Evolutionary conservation across 371 early-diverging fungal species (phyloP).

Genomic region (Neoconidiobolus thromboides): DNA sequence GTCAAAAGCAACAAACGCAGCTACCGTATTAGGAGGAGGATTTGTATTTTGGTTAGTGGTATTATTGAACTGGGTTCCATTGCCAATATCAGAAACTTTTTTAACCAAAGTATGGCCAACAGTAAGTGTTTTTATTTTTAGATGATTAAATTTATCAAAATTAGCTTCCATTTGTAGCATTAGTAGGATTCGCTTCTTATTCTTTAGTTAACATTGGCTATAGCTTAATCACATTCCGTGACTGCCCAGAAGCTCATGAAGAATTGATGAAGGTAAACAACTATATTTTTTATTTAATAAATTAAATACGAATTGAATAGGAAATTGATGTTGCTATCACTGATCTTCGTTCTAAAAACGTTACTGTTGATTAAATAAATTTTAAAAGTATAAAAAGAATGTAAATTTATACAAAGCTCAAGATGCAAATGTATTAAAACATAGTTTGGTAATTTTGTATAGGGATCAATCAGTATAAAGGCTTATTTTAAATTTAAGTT

Average conservation of each 20-base stretch:
- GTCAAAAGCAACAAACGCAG: slow-evolving; percentile 42
- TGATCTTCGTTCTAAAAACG: neutral
- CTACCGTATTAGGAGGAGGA: slow-evolving; percentile 16
- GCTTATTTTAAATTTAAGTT: too few relatives aligned
- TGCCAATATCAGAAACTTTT: neutral
- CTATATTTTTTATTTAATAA: neutral
- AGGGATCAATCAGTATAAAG: too few relatives aligned
- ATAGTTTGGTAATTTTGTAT: too few relatives aligned
- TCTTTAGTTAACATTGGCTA: slow-evolving; percentile 65
- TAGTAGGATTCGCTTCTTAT: slow-evolving; percentile 67
- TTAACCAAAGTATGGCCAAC: slow-evolving; percentile 5
- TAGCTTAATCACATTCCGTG: slow-evolving; percentile 65
- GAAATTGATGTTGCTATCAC: neutral
- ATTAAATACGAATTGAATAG: neutral
- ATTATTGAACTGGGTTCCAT: neutral
- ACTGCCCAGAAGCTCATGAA: slow-evolving; percentile 70
- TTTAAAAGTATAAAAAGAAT: too few relatives aligned
- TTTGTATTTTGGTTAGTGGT: neutral
- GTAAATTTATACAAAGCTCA: too few relatives aligned
- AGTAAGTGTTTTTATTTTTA: neutral
- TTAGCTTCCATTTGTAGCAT: slow-evolving; percentile 59
- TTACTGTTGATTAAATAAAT: neutral
- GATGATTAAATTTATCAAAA: neutral
- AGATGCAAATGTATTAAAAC: too few relatives aligned
- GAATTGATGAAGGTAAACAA: slow-evolving; percentile 46